Evolutionary conservation across 768 basidiomycete genomes (phyloP).

Genomic region (Leccinum variicolor): DNA sequence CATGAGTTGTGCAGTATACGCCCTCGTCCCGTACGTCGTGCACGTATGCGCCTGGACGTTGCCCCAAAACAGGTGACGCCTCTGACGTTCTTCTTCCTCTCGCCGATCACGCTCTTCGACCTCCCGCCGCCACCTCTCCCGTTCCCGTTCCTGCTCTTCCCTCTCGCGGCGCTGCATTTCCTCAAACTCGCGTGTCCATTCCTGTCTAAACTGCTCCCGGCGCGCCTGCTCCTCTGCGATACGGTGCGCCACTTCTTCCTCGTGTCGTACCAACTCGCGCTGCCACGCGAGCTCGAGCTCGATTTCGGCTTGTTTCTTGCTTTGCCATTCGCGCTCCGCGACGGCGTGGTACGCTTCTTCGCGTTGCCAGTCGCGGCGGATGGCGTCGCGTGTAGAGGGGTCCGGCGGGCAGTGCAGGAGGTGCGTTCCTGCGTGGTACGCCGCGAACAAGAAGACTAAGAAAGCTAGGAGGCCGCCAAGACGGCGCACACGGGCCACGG

Average conservation of each 20-base stretch:
- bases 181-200: neutral
- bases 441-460: neutral
- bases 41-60: neutral
- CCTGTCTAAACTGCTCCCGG: neutral
- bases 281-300: slow-evolving; percentile 3
- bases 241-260: neutral
- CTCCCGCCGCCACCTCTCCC: slow-evolving; percentile 13
- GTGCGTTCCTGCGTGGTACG: neutral
- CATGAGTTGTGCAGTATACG: slow-evolving; percentile 27
- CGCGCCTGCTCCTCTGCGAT: neutral
- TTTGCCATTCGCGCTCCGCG: slow-evolving; percentile 1
- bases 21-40: slow-evolving; percentile 10
- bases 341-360: slow-evolving; percentile 1
- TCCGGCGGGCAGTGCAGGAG: slow-evolving; percentile 5
- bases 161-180: neutral
- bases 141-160: neutral
- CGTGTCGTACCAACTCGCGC: neutral
- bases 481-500: too few species aligned
- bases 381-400: neutral
- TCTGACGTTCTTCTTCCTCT: neutral
- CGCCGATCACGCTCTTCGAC: slow-evolving; percentile 11
- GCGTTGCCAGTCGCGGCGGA: slow-evolving; percentile 6
- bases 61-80: neutral
- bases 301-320: neutral
- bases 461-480: neutral